Evolutionary conservation across 768 basidiomycete genomes (phyloP), one percentile per base, ranked within the genome.

Genomic region (Suillus luteus): DNA sequence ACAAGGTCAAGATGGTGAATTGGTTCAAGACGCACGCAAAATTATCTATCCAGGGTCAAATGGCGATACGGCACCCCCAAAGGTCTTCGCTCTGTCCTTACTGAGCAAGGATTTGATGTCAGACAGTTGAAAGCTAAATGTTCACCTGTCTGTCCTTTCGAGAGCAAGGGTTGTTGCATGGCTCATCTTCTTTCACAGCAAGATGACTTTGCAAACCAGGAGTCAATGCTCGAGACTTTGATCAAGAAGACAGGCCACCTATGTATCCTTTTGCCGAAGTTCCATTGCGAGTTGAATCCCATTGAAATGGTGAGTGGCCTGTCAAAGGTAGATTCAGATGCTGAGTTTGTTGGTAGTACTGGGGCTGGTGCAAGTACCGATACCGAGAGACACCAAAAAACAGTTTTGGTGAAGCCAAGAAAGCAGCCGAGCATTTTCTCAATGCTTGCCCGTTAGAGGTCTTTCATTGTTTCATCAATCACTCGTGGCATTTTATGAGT

Each of bases 231-330:
- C 15, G 15, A 41, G 15, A 41, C 40, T 6, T 5, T 41, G 12
- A 41, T 41, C 40, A 17, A 41, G 40, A 41, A 41, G 40, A 41
- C 69, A 5, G 76, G 80, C 7, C 79, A 81, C 68, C 58, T 71
- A 38, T 77, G 74, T 61, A 73, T 81, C 38, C 81, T 83, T 66
- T 67, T 79, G 3, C 78, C 77, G 1, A 82, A 82, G 67, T 82
- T 80, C 67, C 79, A 83, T 58, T 81, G 80, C 68, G 77, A 83
- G 68, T 71, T 82, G 4, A 82, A 83, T 68, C 77, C 78, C 17
- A 83, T 83, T 69, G 80, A 82, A 69, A 79, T 81, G 76, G 76
- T 75, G 62, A 62, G 76, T 52, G 64, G 19, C 44, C 55, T 51
- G 14, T 60, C 40, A 44, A 58, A 59, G 27, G 46, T 60, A 27